Evolutionary conservation across 202 grass and related monocot species (phyloP).

Genomic region (Elaeis oleifera): DNA sequence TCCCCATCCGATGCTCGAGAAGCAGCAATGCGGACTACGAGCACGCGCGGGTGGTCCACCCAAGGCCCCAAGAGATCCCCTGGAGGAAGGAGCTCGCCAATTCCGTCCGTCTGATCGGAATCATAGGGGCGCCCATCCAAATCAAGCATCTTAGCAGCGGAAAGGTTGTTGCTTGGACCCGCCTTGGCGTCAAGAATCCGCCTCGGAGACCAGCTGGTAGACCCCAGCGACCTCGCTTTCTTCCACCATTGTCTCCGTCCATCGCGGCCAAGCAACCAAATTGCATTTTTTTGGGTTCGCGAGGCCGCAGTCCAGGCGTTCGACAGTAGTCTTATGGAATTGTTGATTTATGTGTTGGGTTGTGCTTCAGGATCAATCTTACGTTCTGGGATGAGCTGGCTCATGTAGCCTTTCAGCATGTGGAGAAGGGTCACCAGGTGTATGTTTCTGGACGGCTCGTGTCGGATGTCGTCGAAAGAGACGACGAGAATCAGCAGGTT

Average conservation of each 20-base stretch:
- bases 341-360: background rate
- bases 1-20: conserved; percentile 30
- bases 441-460: conserved; percentile 81
- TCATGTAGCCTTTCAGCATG: conserved; percentile 61
- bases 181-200: conserved; percentile 68
- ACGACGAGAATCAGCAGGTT: conserved; percentile 48
- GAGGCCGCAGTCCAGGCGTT: background rate
- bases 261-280: background rate
- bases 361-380: conserved; percentile 62
- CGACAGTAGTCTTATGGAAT: background rate
- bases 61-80: conserved; percentile 51
- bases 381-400: conserved; percentile 90
- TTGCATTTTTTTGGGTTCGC: conserved; percentile 1
- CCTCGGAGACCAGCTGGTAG: conserved; percentile 71
- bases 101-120: conserved; percentile 68
- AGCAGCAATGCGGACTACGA: conserved; percentile 26
- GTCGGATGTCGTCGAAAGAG: conserved; percentile 58
- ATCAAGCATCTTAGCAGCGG: conserved; percentile 66
- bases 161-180: conserved; percentile 55
- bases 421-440: conserved; percentile 59
- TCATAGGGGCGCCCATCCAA: conserved; percentile 53
- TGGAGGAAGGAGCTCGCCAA: conserved; percentile 84
- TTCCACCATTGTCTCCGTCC: background rate
- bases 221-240: background rate
- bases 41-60: conserved; percentile 9